Percentiles rank a stretch among this genome's conserved stretches.
These are phyloP conservation scores for Colletotrichum spaethianum DNA, from an alignment of 2,329 filamentous ascomycete species.

Conservation along the genomic window DNA sequence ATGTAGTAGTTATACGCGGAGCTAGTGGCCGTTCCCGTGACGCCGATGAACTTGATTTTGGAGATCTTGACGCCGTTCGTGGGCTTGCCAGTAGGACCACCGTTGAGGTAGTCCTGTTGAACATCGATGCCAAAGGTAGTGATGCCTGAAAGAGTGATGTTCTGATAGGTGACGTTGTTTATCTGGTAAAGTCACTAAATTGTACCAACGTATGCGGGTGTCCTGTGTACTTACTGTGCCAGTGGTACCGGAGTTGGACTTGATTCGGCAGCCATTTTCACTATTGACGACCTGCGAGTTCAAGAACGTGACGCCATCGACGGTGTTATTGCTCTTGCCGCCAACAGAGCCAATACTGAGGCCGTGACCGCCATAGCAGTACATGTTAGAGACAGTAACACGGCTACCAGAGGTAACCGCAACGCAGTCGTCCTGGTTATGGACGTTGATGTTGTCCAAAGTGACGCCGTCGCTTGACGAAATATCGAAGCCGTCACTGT, in stretches of 20 bases:
- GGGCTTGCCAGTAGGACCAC: constrained; percentile 59
- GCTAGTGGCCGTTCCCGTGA: constrained; percentile 59
- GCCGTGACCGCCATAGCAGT: constrained; percentile 61
- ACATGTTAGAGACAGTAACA: constrained; percentile 60
- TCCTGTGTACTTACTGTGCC: constrained; percentile 53
- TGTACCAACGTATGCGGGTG: too few species aligned
- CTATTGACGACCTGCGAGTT: constrained; percentile 65
- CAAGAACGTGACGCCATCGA: constrained; percentile 64
- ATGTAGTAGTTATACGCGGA: constrained; percentile 63
- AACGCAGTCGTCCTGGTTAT: constrained; percentile 75
- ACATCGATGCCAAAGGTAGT: constrained; percentile 57
- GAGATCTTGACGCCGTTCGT: constrained; percentile 68
- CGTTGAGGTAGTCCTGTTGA: constrained; percentile 64
- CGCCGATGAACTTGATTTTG: constrained; percentile 58
- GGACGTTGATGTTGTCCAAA: constrained; percentile 66
- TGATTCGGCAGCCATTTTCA: constrained; percentile 66
- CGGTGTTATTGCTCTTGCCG: constrained; percentile 65
- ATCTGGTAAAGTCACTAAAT: too few species aligned
- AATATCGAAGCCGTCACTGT: constrained; percentile 74
- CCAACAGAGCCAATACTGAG: constrained; percentile 61
- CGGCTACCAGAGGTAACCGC: constrained; percentile 68
- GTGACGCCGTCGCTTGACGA: constrained; percentile 62
- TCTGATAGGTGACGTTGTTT: constrained; percentile 57
- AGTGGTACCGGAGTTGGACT: constrained; percentile 62
- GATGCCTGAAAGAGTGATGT: constrained; percentile 59